Conservation (phyloP, 2,329 filamentous ascomycete species). For the Penicillium sp. region DNA sequence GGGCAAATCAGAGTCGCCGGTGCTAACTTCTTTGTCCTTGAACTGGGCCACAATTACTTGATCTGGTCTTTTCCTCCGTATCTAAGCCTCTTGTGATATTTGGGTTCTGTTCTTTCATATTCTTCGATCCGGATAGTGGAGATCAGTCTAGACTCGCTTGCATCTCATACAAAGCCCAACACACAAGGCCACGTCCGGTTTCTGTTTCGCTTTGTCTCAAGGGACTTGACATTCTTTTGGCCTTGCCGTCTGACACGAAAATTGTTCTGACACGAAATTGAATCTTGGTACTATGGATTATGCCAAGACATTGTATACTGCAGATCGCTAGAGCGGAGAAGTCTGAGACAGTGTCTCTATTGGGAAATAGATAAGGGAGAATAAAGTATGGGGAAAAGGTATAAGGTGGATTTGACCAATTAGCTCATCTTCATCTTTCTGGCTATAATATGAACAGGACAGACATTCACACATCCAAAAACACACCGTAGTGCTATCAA, state of each 20-base stretch:
- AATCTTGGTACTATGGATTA: background rate
- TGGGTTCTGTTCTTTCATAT: background rate
- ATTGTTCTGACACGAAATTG: background rate
- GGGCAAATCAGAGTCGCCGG: conserved; percentile 15
- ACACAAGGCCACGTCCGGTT: background rate
- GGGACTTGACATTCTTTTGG: background rate
- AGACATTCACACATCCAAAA: background rate
- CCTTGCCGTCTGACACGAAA: background rate
- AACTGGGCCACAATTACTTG: background rate
- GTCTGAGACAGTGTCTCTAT: background rate
- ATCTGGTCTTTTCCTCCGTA: background rate
- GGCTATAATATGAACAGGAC: too few relatives aligned
- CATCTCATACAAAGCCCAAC: background rate
- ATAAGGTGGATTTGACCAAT: background rate
- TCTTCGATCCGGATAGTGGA: background rate
- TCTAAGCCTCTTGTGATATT: background rate
- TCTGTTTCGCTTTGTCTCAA: conserved; percentile 1
- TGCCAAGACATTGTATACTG: conserved; percentile 8
- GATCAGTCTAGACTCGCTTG: background rate
- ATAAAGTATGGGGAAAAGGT: background rate
- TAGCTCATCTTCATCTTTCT: background rate
- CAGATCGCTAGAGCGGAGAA: background rate
- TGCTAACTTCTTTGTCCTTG: background rate
- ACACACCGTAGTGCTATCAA: background rate
- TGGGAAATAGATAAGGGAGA: background rate